A percentile compares a stretch with the other conserved stretches of the same genome.
Conservation (phyloP, 495 filamentous ascomycete genomes). For the Aspergillus asperescens region DNA sequence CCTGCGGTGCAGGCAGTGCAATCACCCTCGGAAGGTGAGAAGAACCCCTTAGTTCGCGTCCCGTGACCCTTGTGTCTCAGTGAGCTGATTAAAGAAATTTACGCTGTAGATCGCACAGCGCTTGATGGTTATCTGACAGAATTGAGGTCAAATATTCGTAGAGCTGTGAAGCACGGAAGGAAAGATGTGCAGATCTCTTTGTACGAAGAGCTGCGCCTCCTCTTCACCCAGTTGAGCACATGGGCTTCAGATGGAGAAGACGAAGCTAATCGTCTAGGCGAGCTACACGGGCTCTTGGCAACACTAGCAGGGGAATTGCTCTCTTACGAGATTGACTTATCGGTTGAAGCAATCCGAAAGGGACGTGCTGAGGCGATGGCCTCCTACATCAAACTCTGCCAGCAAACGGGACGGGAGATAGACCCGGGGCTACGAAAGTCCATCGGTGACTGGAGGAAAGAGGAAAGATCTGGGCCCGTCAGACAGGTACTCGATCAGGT, state of each 20-base stretch:
- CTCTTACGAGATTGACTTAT: constrained; percentile 31
- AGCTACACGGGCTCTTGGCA: constrained; percentile 25
- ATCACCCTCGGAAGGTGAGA: constrained; percentile 29
- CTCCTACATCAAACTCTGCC: constrained; percentile 33
- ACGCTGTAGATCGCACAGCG: constrained; percentile 17
- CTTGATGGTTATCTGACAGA: constrained; percentile 30
- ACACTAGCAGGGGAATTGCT: constrained; percentile 29
- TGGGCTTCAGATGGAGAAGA: constrained; percentile 17
- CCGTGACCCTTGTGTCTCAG: constrained; percentile 6
- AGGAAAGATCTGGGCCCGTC: constrained; percentile 35
- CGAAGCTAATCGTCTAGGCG: constrained; percentile 21
- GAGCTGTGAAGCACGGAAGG: constrained; percentile 32
- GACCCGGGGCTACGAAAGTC: constrained; percentile 17
- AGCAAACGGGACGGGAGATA: constrained; percentile 26
- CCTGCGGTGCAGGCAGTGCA: constrained; percentile 23
- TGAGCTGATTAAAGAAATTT: constrained; percentile 22
- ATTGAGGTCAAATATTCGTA: constrained; percentile 28
- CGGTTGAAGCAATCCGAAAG: constrained; percentile 38
- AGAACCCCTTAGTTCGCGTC: background rate
- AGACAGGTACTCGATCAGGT: constrained; percentile 38
- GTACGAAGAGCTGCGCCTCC: constrained; percentile 39
- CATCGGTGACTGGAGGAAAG: constrained; percentile 28
- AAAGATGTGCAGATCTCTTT: constrained; percentile 39
- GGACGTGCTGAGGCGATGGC: constrained; percentile 37
- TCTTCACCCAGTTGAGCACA: constrained; percentile 34